phyloP scores from a whole-genome alignment of 495 filamentous ascomycete genomes.

The Apodospora peruviana region DNA sequence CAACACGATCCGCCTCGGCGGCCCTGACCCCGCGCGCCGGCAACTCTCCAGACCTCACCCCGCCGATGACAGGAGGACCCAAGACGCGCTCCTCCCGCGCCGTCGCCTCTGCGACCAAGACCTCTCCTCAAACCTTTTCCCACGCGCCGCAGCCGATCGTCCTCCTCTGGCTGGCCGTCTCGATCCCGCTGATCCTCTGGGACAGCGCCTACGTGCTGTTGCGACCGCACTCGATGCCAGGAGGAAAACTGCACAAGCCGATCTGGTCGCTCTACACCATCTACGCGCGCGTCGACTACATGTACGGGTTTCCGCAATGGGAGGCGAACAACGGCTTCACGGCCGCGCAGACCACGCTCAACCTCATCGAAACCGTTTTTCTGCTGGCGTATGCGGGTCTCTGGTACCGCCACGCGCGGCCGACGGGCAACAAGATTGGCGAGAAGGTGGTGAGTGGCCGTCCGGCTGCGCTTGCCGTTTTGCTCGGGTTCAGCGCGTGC shows the following conservation, averaged over 20 bases:
- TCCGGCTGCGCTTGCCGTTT: conserved; percentile 54
- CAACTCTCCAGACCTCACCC: no score
- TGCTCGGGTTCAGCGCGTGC: conserved; percentile 63
- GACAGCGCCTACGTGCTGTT: conserved; percentile 76
- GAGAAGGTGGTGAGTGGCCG: conserved; percentile 47
- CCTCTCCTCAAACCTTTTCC: no score
- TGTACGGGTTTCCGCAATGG: conserved; percentile 79
- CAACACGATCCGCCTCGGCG: no score
- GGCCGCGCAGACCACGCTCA: conserved; percentile 67
- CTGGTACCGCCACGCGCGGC: conserved; percentile 35
- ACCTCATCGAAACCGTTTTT: conserved; percentile 63
- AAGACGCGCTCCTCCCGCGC: no score
- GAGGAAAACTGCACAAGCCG: conserved; percentile 66
- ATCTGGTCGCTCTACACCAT: conserved; percentile 77
- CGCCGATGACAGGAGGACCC: no score
- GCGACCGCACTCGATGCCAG: conserved; percentile 79
- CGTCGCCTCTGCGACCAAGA: no score
- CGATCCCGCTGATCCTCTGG: conserved; percentile 80
- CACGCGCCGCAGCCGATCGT: conserved; percentile 63
- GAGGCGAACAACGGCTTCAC: conserved; percentile 72
- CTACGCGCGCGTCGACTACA: conserved; percentile 73
- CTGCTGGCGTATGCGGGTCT: conserved; percentile 67
- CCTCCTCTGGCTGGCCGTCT: conserved; percentile 70
- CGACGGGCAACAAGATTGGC: conserved; percentile 33
- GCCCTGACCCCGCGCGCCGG: no score